phyloP scores from a whole-genome alignment of 768 basidiomycete species.

The Russula ochroleuca region DNA sequence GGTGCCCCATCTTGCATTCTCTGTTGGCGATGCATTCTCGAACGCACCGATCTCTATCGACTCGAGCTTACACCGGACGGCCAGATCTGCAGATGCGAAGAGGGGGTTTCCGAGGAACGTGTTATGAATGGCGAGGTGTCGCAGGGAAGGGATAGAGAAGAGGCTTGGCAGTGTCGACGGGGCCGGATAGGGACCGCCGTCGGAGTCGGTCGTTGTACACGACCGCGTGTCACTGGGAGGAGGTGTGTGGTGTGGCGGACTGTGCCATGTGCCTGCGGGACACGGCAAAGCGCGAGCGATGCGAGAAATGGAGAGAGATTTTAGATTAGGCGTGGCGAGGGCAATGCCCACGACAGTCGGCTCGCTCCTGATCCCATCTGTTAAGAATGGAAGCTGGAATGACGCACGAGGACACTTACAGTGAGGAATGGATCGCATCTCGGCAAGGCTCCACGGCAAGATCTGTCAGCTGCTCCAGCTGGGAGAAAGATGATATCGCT shows the following conservation, averaged over 20 bases:
- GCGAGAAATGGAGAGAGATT: slow-evolving; percentile 24
- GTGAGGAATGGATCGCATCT: slow-evolving; percentile 14
- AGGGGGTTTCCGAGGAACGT: slow-evolving; percentile 23
- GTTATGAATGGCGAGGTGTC: slow-evolving; percentile 25
- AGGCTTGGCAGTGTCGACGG: slow-evolving; percentile 12
- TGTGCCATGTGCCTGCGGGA: slow-evolving; percentile 6
- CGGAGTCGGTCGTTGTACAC: background rate
- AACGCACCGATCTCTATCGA: slow-evolving; percentile 25
- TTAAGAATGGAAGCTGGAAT: slow-evolving; percentile 8
- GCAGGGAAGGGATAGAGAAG: slow-evolving; percentile 19
- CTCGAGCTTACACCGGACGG: slow-evolving; percentile 12
- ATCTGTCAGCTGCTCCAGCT: slow-evolving; percentile 14
- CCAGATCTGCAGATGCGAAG: slow-evolving; percentile 16
- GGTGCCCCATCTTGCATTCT: slow-evolving; percentile 20
- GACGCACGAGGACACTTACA: slow-evolving; percentile 21
- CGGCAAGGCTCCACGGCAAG: slow-evolving; percentile 23
- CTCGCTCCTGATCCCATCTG: slow-evolving; percentile 16
- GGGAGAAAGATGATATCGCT: slow-evolving; percentile 16
- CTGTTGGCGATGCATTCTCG: slow-evolving; percentile 17
- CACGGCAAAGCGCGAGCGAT: slow-evolving; percentile 17
- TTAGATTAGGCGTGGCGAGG: slow-evolving; percentile 23
- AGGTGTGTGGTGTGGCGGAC: background rate
- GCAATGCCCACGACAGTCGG: slow-evolving; percentile 22
- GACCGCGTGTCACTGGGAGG: background rate
- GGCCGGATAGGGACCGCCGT: background rate